phyloP scores from a whole-genome alignment of 202 grass and related monocot species.

The Bolboschoenoplectus hybrid region DNA sequence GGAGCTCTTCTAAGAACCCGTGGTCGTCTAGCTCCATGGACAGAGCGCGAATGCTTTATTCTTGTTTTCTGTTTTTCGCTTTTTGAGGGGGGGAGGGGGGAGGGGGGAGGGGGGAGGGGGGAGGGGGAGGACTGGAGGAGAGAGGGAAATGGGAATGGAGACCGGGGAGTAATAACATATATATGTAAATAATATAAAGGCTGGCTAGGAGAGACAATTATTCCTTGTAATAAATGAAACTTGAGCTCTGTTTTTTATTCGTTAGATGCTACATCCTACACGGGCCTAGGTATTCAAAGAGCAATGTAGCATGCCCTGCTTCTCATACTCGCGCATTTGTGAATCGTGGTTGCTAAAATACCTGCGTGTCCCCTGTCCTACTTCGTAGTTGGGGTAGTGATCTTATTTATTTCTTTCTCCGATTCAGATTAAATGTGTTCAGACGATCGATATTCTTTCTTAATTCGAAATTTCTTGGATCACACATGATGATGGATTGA shows the following conservation, averaged over 20 bases:
- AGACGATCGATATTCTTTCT: too few species aligned
- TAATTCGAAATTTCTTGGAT: too few species aligned
- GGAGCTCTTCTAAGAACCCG: slow-evolving; percentile 85
- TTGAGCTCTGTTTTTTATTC: slow-evolving; percentile 39
- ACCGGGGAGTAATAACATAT: too few species aligned
- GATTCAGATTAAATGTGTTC: too few species aligned
- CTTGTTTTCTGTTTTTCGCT: background rate
- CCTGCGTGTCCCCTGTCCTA: too few species aligned
- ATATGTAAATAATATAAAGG: background rate
- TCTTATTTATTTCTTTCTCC: too few species aligned
- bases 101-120: background rate
- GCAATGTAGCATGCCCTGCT: background rate
- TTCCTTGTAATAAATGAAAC: slow-evolving; percentile 74
- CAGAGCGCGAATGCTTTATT: background rate
- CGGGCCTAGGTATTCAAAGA: background rate
- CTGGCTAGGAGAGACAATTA: slow-evolving; percentile 65
- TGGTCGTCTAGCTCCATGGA: slow-evolving; percentile 92
- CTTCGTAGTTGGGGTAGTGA: too few species aligned
- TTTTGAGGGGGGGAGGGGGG: background rate
- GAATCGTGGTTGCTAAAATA: background rate
- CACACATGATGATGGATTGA: too few species aligned
- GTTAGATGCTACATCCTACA: background rate
- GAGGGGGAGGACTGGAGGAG: background rate
- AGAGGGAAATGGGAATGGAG: background rate
- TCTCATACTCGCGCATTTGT: background rate